Evolutionary conservation across 2,329 filamentous ascomycete genomes (phyloP), one percentile per base, ranked within the genome.

Genomic region (Ceratocystis diversiconidia): DNA sequence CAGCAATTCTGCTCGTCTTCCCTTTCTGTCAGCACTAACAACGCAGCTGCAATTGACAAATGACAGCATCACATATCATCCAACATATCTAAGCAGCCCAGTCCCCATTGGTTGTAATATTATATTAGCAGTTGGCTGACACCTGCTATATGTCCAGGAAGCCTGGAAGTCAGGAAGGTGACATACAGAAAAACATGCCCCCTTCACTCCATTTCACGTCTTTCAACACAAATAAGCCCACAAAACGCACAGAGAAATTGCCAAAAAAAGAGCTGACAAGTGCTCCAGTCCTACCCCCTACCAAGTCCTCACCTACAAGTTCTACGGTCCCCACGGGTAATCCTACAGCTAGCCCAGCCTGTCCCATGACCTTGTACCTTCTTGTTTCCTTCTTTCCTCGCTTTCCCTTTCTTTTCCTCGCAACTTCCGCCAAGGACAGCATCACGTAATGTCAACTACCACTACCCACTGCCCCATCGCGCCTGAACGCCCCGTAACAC

Each of bases 231-330:
- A 59, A 8, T 8, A 59, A 52, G 48, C 48, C 52, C 17, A 59
- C 52, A 32, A 59, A 59, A 30, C 52, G 52, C 52, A 59, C 52
- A 59, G 52, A 59, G 52, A 15, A 59, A n/a, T 59, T 59, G 22
- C 52, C 52, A 59, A 59, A 59, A 59, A 59, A 59, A 59, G 52
- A 59, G 52, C 52, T 59, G 52, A 59, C 52, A 59, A 41, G 36
- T 41, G 3, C 36, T 41, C 36, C 36, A 41, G 36, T 41, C 36
- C 8, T 41, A 41, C 36, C 36, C 36, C 36, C 36, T 41, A 41
- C 36, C 36, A 41, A 41, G 36, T 41, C 36, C 36, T 41, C 36
- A 41, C 36, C 36, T 41, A 41, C 36, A 41, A 12, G 28, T 59
- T n/a, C 52, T 59, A 12, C 52, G 28, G 25, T 36, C 25, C 52